These are phyloP conservation scores for Phytophthora cryptogea DNA, from an alignment of 352 stramenopile species.

Conservation along the genomic window DNA sequence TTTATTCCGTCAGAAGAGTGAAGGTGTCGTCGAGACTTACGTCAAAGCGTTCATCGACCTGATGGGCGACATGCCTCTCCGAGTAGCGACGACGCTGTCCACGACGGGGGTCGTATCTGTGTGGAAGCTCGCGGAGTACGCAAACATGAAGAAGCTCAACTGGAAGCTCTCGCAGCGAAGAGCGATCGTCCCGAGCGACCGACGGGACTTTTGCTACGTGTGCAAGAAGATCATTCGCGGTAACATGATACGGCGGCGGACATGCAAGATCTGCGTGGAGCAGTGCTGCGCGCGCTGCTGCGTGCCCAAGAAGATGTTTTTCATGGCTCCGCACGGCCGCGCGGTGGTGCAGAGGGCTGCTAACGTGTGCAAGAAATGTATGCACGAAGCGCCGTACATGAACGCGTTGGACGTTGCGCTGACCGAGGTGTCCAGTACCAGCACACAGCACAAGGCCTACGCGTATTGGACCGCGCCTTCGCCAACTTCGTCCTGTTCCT, in stretches of 20 bases:
- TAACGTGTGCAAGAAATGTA: slow-evolving; percentile 35
- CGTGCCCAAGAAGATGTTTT: slow-evolving; percentile 43
- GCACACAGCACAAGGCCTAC: slow-evolving; percentile 10
- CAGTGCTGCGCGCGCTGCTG: slow-evolving; percentile 33
- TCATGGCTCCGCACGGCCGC: slow-evolving; percentile 21
- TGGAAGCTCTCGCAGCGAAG: slow-evolving; percentile 29
- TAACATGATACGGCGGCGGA: slow-evolving; percentile 24
- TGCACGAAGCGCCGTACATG: slow-evolving; percentile 12
- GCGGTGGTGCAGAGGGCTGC: slow-evolving; percentile 22
- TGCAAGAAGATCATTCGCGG: slow-evolving; percentile 28
- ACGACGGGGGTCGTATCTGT: slow-evolving; percentile 40
- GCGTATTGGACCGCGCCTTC: slow-evolving; percentile 21
- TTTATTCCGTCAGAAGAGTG: slow-evolving; percentile 50
- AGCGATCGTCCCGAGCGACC: slow-evolving; percentile 4
- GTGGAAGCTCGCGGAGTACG: slow-evolving; percentile 38
- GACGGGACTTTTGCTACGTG: slow-evolving; percentile 19
- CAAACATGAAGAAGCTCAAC: slow-evolving; percentile 42
- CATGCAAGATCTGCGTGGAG: slow-evolving; percentile 35
- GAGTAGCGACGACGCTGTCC: slow-evolving; percentile 31
- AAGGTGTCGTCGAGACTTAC: slow-evolving; percentile 43
- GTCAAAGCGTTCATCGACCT: slow-evolving; percentile 45
- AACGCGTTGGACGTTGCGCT: slow-evolving; percentile 34
- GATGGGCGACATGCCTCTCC: slow-evolving; percentile 41
- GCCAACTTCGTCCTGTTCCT: slow-evolving; percentile 27
- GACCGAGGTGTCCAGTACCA: slow-evolving; percentile 23